Conservation (phyloP, 164 flowering plant species). For the Annona cherimola region DNA sequence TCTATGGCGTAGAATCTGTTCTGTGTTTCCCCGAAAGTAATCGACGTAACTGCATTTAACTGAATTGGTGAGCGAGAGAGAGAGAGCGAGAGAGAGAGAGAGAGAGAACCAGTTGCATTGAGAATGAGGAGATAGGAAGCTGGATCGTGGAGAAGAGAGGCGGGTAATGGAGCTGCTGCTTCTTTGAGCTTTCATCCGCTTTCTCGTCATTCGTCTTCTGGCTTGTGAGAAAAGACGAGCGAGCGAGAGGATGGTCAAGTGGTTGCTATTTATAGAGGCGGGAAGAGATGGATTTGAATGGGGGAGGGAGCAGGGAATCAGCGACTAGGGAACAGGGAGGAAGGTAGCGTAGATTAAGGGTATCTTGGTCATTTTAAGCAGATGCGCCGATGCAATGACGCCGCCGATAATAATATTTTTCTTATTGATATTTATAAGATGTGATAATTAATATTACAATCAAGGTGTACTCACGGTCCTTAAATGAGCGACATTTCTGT, state of each 20-base stretch:
- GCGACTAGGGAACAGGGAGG: not conserved
- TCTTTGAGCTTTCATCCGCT: constrained; percentile 31
- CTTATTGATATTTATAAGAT: too few relatives aligned
- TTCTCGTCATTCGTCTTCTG: not conserved
- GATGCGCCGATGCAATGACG: too few relatives aligned
- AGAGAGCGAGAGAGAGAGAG: constrained; percentile 13
- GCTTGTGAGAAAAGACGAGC: not conserved
- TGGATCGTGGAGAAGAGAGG: constrained; percentile 39
- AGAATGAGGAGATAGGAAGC: constrained; percentile 23
- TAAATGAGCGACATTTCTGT: too few relatives aligned
- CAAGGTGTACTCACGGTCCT: too few relatives aligned
- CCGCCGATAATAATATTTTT: too few relatives aligned
- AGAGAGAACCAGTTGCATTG: constrained; percentile 34
- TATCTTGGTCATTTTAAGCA: not conserved
- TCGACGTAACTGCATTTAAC: not conserved
- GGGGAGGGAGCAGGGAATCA: too few relatives aligned
- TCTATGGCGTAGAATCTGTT: not conserved
- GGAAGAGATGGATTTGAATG: constrained; percentile 8
- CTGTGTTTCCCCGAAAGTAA: not conserved
- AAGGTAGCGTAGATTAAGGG: not conserved
- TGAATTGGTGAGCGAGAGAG: not conserved
- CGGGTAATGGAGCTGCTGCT: constrained; percentile 28
- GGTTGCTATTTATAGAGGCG: constrained; percentile 12
- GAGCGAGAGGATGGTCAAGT: too few relatives aligned
- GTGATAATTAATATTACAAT: too few relatives aligned